phyloP scores from a whole-genome alignment of 169 alveolate genomes.

The Cryptosporidium baileyi region DNA sequence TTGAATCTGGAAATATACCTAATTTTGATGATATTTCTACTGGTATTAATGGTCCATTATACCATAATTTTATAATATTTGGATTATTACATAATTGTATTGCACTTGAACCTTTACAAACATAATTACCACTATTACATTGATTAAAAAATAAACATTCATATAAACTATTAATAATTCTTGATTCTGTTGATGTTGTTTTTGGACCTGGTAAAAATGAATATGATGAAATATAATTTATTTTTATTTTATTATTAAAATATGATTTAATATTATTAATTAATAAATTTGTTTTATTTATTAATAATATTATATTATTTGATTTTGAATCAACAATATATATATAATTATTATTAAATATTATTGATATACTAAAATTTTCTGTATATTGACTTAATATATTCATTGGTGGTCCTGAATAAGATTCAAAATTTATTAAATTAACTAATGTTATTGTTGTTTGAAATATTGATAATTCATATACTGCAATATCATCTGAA shows the following conservation, averaged over 20 bases:
- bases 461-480: slow-evolving; percentile 47
- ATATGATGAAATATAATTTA: slow-evolving; percentile 9
- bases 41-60: slow-evolving; percentile 24
- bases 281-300: background rate
- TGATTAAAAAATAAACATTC: slow-evolving; percentile 47
- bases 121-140: slow-evolving; percentile 19
- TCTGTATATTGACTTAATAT: slow-evolving; percentile 36
- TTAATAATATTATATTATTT: background rate
- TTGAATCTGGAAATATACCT: slow-evolving; percentile 50
- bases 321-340: slow-evolving; percentile 27
- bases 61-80: slow-evolving; percentile 13
- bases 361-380: slow-evolving; percentile 6
- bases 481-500: background rate
- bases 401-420: slow-evolving; percentile 44
- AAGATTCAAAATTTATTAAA: background rate
- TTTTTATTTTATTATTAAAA: background rate
- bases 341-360: background rate
- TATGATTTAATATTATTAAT: background rate
- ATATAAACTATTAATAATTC: background rate
- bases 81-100: slow-evolving; percentile 14
- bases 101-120: slow-evolving; percentile 56
- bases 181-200: slow-evolving; percentile 33
- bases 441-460: background rate
- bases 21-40: background rate
- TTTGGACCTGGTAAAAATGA: slow-evolving; percentile 60